A percentile compares a stretch with the other conserved stretches of the same genome.
phyloP scores from a whole-genome alignment of 768 basidiomycete genomes.

The Steccherinum ochraceum region DNA sequence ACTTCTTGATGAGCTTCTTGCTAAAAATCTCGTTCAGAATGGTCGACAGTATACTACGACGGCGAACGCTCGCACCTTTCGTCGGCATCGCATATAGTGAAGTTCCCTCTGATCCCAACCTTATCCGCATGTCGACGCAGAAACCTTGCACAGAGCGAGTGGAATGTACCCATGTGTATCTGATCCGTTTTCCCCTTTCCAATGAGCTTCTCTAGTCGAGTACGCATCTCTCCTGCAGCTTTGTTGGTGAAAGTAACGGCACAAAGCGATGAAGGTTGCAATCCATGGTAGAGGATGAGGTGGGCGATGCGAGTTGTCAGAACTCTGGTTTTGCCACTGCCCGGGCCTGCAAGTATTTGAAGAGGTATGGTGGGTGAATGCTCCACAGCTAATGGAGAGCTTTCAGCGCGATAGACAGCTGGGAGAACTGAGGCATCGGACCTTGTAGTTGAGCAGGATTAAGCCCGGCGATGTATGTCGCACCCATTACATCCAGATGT shows the following conservation, averaged over 20 bases:
- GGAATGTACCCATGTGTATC: conserved; percentile 73
- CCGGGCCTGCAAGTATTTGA: conserved; percentile 79
- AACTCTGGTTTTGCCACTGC: conserved; percentile 71
- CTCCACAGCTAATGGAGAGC: conserved; percentile 53
- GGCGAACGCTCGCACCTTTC: conserved; percentile 68
- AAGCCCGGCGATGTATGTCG: neutral
- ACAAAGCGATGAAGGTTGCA: conserved; percentile 56
- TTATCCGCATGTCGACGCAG: conserved; percentile 56
- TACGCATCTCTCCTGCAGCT: conserved; percentile 82
- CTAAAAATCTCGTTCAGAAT: too few species aligned
- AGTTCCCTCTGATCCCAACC: conserved; percentile 63
- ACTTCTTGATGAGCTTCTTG: conserved; percentile 56
- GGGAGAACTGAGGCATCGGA: neutral
- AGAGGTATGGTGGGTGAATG: conserved; percentile 56
- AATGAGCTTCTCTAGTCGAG: conserved; percentile 59
- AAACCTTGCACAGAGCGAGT: conserved; percentile 67
- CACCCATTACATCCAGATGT: too few species aligned
- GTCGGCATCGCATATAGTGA: conserved; percentile 77
- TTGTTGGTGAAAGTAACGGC: conserved; percentile 90
- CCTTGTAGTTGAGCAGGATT: neutral
- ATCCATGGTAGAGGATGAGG: conserved; percentile 45
- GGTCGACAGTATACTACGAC: too few species aligned
- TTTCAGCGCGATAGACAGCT: neutral
- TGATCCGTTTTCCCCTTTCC: conserved; percentile 49
- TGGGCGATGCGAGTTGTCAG: conserved; percentile 65